Evolutionary conservation across 495 filamentous ascomycete genomes (phyloP).

Genomic region (Annulohypoxylon moriforme): DNA sequence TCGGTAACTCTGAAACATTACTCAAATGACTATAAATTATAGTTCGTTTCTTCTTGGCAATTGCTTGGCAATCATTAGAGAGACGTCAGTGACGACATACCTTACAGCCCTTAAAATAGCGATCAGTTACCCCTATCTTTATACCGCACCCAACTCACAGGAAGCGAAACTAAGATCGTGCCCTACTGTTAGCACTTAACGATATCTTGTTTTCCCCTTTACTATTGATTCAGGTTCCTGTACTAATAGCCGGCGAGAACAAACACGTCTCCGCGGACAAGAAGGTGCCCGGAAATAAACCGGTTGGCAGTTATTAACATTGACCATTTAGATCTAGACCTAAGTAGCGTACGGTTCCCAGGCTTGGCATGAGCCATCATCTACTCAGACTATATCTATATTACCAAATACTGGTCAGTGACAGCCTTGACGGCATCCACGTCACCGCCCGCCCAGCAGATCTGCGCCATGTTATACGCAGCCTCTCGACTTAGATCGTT

Average conservation of each 20-base stretch:
- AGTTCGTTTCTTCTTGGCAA: background rate
- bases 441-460: slow-evolving; percentile 74
- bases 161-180: background rate
- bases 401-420: slow-evolving; percentile 65
- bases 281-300: background rate
- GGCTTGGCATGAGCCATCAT: background rate
- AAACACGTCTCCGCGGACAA: background rate
- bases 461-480: slow-evolving; percentile 73
- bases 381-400: slow-evolving; percentile 29
- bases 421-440: slow-evolving; percentile 64
- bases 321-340: background rate
- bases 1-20: slow-evolving; percentile 19
- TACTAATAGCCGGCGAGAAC: background rate
- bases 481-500: slow-evolving; percentile 76
- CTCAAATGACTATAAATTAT: background rate
- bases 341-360: background rate
- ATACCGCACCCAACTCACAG: background rate
- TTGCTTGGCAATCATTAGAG: background rate
- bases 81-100: slow-evolving; percentile 5
- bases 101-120: background rate
- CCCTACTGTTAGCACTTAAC: background rate
- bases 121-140: slow-evolving; percentile 11
- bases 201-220: background rate
- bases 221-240: background rate
- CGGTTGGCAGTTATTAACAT: background rate